Percentiles rank a stretch among this genome's conserved stretches.
Conservation (phyloP, 345 rosid genomes). For the Bruguiera gymnorhiza region DNA sequence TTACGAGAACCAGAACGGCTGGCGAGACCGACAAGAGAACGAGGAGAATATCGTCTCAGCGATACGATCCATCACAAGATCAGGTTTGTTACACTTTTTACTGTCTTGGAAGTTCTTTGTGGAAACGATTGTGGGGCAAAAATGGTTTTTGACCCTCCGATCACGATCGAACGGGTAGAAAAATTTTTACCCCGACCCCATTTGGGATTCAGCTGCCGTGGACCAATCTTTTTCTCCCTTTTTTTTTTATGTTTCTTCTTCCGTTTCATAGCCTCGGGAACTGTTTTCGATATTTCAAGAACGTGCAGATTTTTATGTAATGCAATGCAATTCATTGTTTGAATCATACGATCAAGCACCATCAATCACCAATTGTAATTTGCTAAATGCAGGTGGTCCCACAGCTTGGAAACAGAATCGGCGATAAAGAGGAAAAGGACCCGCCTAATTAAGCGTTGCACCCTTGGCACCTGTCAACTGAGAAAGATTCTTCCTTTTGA, state of each 20-base stretch:
- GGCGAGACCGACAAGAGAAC: conserved; percentile 25
- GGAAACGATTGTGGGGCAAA: no score
- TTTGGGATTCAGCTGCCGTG: no score
- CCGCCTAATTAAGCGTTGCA: conserved; percentile 1
- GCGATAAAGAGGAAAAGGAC: conserved; percentile 23
- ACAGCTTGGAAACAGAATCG: conserved; percentile 16
- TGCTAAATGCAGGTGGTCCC: conserved; percentile 38
- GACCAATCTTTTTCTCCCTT: no score
- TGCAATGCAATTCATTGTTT: no score
- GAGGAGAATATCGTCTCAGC: conserved; percentile 25
- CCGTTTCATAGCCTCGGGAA: no score
- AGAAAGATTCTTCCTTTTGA: not conserved
- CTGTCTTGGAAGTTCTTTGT: not conserved
- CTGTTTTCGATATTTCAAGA: no score
- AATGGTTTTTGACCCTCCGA: no score
- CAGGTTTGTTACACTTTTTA: conserved; percentile 28
- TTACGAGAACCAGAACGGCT: conserved; percentile 8
- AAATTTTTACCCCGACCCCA: not conserved
- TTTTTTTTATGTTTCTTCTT: no score
- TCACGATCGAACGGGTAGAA: not conserved
- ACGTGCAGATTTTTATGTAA: no score
- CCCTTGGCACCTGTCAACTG: conserved; percentile 6
- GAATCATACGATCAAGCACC: no score
- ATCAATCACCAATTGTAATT: not conserved
- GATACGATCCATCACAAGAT: conserved; percentile 30